Evolutionary conservation across 2,329 filamentous ascomycete genomes (phyloP).

Genomic region (Trichoderma citrinoviride): DNA sequence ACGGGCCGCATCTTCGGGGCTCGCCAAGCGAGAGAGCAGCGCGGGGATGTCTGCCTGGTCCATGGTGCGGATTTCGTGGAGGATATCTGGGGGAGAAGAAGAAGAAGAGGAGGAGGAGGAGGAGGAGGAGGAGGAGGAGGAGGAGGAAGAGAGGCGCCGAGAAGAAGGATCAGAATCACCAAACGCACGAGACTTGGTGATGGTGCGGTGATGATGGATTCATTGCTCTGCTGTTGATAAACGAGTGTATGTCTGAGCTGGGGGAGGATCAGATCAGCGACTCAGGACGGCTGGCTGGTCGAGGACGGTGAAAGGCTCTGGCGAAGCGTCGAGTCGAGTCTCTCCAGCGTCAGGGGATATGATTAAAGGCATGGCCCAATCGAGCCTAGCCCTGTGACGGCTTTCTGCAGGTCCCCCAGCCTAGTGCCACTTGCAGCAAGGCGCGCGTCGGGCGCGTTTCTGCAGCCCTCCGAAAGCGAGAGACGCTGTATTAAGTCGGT

Average conservation of each 20-base stretch:
- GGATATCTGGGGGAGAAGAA: slow-evolving; percentile 5
- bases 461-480: not conserved
- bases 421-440: not conserved
- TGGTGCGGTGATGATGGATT: not conserved
- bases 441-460: slow-evolving; percentile 8
- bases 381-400: not conserved
- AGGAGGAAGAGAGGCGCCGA: not conserved
- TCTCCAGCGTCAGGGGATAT: slow-evolving; percentile 18
- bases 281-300: not conserved
- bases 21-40: slow-evolving; percentile 61
- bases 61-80: slow-evolving; percentile 41
- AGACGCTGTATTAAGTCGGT: too few species aligned
- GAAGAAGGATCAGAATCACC: not conserved
- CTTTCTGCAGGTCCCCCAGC: slow-evolving; percentile 11
- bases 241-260: not conserved
- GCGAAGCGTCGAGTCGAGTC: slow-evolving; percentile 7
- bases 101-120: too few species aligned
- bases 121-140: too few species aligned
- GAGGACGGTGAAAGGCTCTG: not conserved
- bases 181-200: not conserved
- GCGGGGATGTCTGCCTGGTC: slow-evolving; percentile 66
- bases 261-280: not conserved
- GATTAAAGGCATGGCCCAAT: slow-evolving; percentile 8
- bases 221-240: slow-evolving; percentile 11
- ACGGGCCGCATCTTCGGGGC: slow-evolving; percentile 81